Base-by-base conservation (phyloP, 1,284 basidiomycete genomes). In the Rhizoctonia solani region DNA sequence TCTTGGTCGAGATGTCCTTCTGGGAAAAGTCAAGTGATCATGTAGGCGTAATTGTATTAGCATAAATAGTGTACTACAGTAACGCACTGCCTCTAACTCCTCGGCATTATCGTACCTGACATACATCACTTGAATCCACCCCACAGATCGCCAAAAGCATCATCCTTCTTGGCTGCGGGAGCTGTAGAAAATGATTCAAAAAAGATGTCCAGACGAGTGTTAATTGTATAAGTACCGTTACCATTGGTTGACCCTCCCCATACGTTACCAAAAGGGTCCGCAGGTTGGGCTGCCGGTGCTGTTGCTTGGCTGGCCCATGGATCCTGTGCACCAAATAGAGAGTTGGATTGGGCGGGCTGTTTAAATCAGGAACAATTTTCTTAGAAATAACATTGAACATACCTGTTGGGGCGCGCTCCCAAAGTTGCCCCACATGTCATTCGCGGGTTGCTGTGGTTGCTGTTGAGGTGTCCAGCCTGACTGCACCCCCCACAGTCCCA, bases 81-180 rank as follows among this genome's bases (percentile, higher is more conserved):
- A 42, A 52, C 46, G 52, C 34, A 52, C 42, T 49, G 52, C 39
- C 56, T 63, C 59, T 23, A 52, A 25, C 11, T 19, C 11, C 19
- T 23, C 4, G 23, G 4, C 49, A 29, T 46, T 19, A 9, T 5
- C 11, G 44, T 8, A 8, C 37, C 37, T 8, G 5, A 4, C 19
- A 25, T 27, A 8, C 21, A 19, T 75, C 81, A 89, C 80, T 90
- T 90, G 77, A 89, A 90, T 46, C 87, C 83, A 54, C 88, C 88
- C 90, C 89, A 92, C 54, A 92, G 75, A 76, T 92, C 89, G 3
- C 88, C 88, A 74, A 92, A 92, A 4, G 80, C 85, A 73, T 92
- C 90, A 71, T 91, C 88, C 75, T 89, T 87, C 80, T 89, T 88
- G 8, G 70, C 50, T 14, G 67, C 37, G n/a, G 69, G 58, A 23